These are phyloP conservation scores for Skeletonema tropicum DNA, from an alignment of 108 stramenopile genomes.

Conservation along the genomic window DNA sequence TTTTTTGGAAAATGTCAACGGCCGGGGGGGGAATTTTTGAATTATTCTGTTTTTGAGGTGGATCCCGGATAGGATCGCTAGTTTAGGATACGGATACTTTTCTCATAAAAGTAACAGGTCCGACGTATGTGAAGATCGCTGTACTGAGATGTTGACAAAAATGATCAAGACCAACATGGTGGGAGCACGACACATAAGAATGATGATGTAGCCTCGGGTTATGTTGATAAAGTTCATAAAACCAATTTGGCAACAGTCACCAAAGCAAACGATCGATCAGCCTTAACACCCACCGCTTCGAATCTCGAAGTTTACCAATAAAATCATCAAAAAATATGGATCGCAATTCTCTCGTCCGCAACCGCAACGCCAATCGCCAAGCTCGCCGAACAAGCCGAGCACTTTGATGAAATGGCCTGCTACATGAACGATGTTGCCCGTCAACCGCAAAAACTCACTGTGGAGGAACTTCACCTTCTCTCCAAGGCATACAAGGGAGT, in stretches of 20 bases:
- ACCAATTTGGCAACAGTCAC: too few species aligned
- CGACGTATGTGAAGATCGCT: too few species aligned
- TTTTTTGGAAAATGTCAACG: background rate
- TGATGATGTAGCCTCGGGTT: too few species aligned
- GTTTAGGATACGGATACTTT: too few species aligned
- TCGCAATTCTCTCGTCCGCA: conserved; percentile 93
- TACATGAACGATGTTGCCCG: conserved; percentile 99
- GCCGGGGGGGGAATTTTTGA: conserved; percentile 1
- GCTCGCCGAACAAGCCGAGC: conserved; percentile 99
- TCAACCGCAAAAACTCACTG: conserved; percentile 97
- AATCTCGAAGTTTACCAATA: background rate
- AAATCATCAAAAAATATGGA: conserved; percentile 66
- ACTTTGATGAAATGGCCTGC: conserved; percentile 94
- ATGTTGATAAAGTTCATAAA: background rate
- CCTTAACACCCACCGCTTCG: background rate
- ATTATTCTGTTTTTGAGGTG: background rate
- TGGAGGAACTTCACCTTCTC: conserved; percentile 99
- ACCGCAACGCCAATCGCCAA: too few species aligned
- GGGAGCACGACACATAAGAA: too few species aligned
- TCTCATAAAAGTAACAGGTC: too few species aligned
- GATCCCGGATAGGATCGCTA: background rate
- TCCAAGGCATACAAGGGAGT: conserved; percentile 98
- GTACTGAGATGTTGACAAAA: too few species aligned
- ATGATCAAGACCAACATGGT: too few species aligned
- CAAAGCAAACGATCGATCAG: background rate